Evolutionary conservation across 2,329 filamentous ascomycete genomes (phyloP), one percentile per base, ranked within the genome.

Genomic region (Botryotinia globosa): DNA sequence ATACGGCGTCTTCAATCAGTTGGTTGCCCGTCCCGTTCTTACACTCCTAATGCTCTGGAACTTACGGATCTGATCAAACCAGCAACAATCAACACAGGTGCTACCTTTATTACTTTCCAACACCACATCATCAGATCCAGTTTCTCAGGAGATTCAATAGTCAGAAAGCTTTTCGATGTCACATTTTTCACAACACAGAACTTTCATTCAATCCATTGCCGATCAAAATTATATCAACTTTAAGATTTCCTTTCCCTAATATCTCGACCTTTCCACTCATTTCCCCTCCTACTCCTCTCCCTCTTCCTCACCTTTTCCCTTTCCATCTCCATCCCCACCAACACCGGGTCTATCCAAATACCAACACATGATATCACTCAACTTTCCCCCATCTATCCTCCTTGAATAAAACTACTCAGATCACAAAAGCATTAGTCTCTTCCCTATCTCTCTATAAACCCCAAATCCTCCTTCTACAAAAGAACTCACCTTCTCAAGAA

Each of bases 341-440:
- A 16, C 34, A 18, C 63, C 73, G 37, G 77, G 76, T 25, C 77
- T 66, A 74, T 76, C 74, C 48, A 77, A 70, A 72, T 75, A 75
- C 76, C 76, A 77, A 73, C 74, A 76, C 4, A 48, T 29, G 7
- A 76, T 4, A 71, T 76, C 75, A 51, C 68, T 73, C 42, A 71
- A 73, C 22, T 48, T 64, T 8, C 72, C 73, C 9, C 29, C 54
- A 54, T 74, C 73, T 32, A 61, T 58, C 18, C 14, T 44, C 10
- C 67, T 39, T 5, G 51, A 58, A 44, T 69, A 69, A 16, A 20
- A 58, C 67, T 69, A 29, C 42, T 3, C 16, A 22, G 20, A 68
- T 42, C 34, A 10, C 22, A 39, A 12, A 56, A 20, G 44, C 63
- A 44, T 32, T 22, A 65, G 25, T 54, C 51, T 42, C 20, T 10